These are phyloP conservation scores for Cytospora piceicola DNA, from an alignment of 2,329 filamentous ascomycete genomes.

Conservation along the genomic window DNA sequence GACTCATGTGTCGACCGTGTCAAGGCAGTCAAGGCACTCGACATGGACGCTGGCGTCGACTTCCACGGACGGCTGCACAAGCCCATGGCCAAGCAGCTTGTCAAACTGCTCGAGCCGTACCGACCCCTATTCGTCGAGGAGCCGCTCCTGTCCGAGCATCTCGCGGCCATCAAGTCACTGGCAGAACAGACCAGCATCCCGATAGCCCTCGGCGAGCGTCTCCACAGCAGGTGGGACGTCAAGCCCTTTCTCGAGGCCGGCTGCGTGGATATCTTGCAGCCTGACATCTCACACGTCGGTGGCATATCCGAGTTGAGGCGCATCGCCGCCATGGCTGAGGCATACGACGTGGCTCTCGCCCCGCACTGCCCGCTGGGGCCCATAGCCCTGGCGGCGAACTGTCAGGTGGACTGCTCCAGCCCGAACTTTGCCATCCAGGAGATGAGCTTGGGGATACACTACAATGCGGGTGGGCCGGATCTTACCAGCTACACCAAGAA, in stretches of 20 bases:
- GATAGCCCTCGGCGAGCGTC: slow-evolving; percentile 66
- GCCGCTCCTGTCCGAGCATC: slow-evolving; percentile 64
- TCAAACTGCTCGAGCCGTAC: slow-evolving; percentile 64
- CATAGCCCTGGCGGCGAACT: slow-evolving; percentile 65
- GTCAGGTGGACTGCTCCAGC: slow-evolving; percentile 60
- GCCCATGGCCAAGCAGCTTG: slow-evolving; percentile 71
- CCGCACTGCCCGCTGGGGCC: slow-evolving; percentile 68
- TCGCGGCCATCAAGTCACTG: slow-evolving; percentile 61
- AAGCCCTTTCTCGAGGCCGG: slow-evolving; percentile 64
- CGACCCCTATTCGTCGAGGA: slow-evolving; percentile 69
- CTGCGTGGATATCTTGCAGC: slow-evolving; percentile 66
- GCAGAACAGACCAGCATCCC: slow-evolving; percentile 58
- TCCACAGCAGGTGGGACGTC: slow-evolving; percentile 68
- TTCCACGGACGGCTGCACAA: slow-evolving; percentile 73
- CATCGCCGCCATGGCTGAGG: slow-evolving; percentile 66
- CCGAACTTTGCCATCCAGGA: slow-evolving; percentile 68
- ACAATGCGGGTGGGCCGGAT: slow-evolving; percentile 63
- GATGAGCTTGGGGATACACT: slow-evolving; percentile 72
- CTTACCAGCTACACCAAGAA: slow-evolving; percentile 63
- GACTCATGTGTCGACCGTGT: slow-evolving; percentile 63
- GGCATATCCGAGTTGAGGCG: slow-evolving; percentile 66
- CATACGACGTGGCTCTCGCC: slow-evolving; percentile 67
- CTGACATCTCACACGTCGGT: slow-evolving; percentile 66
- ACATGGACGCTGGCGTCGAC: slow-evolving; percentile 68
- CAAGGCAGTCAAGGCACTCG: slow-evolving; percentile 64